Evolutionary conservation across 1,139 yeast genomes (phyloP).

Genomic region (Protomyces inundatus): DNA sequence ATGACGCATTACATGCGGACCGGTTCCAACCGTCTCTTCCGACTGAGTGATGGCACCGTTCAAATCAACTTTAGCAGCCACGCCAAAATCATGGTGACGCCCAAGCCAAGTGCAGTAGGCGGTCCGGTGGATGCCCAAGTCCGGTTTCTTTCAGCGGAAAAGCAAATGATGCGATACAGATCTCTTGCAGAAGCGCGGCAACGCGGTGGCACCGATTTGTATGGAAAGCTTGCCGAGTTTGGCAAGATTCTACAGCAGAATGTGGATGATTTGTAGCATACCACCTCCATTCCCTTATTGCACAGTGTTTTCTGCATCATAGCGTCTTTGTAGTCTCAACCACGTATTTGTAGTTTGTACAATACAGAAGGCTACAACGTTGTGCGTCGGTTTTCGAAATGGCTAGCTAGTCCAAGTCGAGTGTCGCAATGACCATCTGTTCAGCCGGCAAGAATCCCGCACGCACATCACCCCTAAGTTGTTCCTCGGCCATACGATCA

Average conservation of each 20-base stretch:
- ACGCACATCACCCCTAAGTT: background rate
- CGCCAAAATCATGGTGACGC: conserved; percentile 13
- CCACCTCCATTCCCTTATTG: background rate
- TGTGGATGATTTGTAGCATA: background rate
- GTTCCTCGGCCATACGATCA: background rate
- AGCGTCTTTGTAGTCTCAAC: no score
- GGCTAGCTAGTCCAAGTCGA: no score
- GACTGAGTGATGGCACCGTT: conserved; percentile 82
- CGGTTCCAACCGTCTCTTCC: conserved; percentile 80
- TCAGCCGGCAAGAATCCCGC: no score
- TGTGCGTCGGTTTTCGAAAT: no score
- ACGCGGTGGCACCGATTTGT: background rate
- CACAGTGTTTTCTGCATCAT: background rate
- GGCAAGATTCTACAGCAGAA: background rate
- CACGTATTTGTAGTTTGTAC: no score
- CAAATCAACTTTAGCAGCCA: conserved; percentile 42
- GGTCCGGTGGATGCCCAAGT: background rate
- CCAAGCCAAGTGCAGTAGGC: background rate
- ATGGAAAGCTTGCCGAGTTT: background rate
- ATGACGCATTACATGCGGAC: conserved; percentile 77
- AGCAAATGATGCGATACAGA: background rate
- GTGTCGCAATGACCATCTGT: no score
- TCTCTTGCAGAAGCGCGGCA: background rate
- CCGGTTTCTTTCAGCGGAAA: conserved; percentile 6
- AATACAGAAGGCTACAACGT: no score